A percentile compares a stretch with the other conserved stretches of the same genome.
phyloP scores from a whole-genome alignment of 208 protist species.

The Leishmania martiniquensis region DNA sequence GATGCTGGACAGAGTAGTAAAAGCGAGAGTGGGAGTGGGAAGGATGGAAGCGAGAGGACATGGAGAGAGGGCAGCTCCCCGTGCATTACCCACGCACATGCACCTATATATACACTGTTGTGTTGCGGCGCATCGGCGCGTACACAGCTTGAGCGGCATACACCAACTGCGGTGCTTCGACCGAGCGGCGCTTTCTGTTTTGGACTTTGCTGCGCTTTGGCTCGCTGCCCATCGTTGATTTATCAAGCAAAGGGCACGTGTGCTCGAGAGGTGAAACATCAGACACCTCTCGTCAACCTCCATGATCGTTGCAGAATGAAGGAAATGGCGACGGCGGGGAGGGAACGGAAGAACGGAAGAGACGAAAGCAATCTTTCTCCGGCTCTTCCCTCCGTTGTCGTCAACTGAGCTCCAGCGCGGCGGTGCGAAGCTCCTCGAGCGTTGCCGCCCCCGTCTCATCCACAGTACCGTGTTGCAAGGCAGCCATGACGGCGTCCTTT shows the following conservation, averaged over 20 bases:
- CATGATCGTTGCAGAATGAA: neutral
- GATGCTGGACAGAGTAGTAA: neutral
- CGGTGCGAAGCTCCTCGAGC: slow-evolving; percentile 48
- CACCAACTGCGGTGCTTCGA: no score
- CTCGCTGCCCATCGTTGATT: neutral
- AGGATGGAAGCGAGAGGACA: neutral
- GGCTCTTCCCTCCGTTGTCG: neutral
- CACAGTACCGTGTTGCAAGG: slow-evolving; percentile 38
- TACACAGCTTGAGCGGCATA: neutral
- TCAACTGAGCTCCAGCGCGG: slow-evolving; percentile 23
- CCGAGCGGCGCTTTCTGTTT: no score
- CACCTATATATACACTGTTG: neutral
- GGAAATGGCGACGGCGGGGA: neutral
- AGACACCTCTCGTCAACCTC: neutral
- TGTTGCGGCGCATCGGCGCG: neutral
- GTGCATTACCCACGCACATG: neutral
- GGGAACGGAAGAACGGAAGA: neutral
- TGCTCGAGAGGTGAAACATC: neutral
- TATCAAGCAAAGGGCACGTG: neutral
- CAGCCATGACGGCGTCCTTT: slow-evolving; percentile 41
- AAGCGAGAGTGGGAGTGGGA: neutral
- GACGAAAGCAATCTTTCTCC: neutral
- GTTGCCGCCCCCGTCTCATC: slow-evolving; percentile 21
- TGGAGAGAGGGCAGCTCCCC: neutral
- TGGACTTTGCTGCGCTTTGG: no score